Percentiles rank a stretch among this genome's conserved stretches.
phyloP scores from a whole-genome alignment of 2,329 filamentous ascomycete species.

The Zasmidium citrigriseum region DNA sequence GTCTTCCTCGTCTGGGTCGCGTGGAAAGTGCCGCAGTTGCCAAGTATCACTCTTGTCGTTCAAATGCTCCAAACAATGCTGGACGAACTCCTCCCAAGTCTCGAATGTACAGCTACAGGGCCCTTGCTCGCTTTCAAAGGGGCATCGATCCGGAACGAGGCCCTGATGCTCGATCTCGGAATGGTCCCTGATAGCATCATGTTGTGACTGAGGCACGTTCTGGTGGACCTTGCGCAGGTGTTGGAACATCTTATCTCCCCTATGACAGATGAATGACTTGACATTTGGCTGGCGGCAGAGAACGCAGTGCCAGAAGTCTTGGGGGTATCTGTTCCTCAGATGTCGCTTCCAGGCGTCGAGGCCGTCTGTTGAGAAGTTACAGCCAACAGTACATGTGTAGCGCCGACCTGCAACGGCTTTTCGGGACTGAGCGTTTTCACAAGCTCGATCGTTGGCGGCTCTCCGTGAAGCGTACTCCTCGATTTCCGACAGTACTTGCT shows the following conservation, averaged over 20 bases:
- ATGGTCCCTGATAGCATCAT: neutral
- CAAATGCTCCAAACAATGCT: conserved; percentile 1
- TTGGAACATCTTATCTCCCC: neutral
- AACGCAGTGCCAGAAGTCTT: conserved; percentile 8
- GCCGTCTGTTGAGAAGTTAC: conserved; percentile 2
- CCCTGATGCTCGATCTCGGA: neutral
- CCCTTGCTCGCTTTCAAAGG: neutral
- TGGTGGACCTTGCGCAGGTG: conserved; percentile 1
- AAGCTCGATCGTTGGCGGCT: neutral
- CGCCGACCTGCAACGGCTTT: neutral
- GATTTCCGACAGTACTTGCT: neutral
- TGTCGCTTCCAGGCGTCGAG: conserved; percentile 1
- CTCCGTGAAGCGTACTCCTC: neutral
- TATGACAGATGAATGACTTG: conserved; percentile 5
- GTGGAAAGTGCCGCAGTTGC: neutral
- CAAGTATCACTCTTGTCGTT: neutral
- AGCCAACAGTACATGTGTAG: neutral
- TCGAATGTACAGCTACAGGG: neutral
- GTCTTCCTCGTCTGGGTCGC: neutral
- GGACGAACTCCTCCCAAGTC: neutral
- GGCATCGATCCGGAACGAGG: neutral
- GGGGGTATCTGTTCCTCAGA: conserved; percentile 3
- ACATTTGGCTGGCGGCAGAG: neutral
- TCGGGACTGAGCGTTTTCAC: neutral
- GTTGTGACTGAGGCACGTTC: neutral